A percentile compares a stretch with the other conserved stretches of the same genome.
Conservation (phyloP, 176 grass and related monocot species). For the Avena eriantha region DNA sequence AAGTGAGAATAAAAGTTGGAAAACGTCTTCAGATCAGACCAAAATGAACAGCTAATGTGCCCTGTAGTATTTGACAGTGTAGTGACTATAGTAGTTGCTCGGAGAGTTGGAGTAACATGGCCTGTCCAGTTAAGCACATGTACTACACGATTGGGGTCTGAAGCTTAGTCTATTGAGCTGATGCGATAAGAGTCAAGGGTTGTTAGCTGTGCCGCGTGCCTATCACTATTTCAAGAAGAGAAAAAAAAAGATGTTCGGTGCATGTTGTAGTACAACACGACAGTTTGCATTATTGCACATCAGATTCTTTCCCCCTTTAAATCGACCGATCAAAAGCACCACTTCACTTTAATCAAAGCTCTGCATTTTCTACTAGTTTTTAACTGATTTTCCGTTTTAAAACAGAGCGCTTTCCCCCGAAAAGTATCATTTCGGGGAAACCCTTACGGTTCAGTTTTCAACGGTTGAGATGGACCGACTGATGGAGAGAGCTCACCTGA, state of each 20-base stretch:
- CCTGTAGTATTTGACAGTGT: not conserved
- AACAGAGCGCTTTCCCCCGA: not conserved
- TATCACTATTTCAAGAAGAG: not conserved
- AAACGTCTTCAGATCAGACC: constrained; percentile 22
- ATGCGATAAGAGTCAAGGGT: constrained; percentile 39
- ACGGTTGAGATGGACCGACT: not conserved
- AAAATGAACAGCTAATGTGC: not conserved
- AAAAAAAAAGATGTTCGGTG: not conserved
- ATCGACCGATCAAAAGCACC: not conserved
- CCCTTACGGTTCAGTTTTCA: not conserved
- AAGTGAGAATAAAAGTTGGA: not conserved
- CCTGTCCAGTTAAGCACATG: constrained; percentile 31
- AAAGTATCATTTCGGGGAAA: not conserved
- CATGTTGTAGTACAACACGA: not conserved
- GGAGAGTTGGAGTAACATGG: constrained; percentile 27
- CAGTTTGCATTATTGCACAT: not conserved
- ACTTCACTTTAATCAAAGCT: not conserved
- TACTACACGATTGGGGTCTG: not conserved
- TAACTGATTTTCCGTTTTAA: not conserved
- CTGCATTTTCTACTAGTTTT: not conserved
- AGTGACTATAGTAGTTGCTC: not conserved
- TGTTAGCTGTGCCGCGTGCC: constrained; percentile 36
- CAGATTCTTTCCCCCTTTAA: not conserved
- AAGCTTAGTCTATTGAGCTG: constrained; percentile 19
- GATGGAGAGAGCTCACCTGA: constrained; percentile 60